Evolutionary conservation across 2,329 filamentous ascomycete genomes (phyloP).

Genomic region (Alternaria alternata): DNA sequence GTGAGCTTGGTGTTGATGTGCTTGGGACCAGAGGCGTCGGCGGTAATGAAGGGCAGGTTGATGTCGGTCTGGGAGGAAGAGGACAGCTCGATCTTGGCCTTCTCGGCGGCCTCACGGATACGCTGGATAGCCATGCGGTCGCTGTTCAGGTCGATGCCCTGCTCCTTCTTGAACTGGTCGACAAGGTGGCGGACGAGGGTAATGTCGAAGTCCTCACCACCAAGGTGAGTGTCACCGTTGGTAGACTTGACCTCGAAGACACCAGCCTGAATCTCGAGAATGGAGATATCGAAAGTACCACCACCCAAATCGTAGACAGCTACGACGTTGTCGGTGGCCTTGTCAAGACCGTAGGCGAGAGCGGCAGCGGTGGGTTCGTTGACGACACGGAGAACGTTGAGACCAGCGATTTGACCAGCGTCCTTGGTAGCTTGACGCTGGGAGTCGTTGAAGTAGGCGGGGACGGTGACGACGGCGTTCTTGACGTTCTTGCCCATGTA

Average conservation of each 20-base stretch:
- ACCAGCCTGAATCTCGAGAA: slow-evolving; percentile 96
- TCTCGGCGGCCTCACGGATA: slow-evolving; percentile 98
- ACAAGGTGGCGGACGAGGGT: slow-evolving; percentile 92
- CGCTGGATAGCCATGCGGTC: slow-evolving; percentile 99
- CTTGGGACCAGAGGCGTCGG: slow-evolving; percentile 93
- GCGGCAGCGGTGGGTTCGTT: slow-evolving; percentile 98
- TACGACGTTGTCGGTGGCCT: slow-evolving; percentile 87
- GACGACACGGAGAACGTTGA: slow-evolving; percentile 96
- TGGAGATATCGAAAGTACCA: slow-evolving; percentile 99
- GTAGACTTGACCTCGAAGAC: slow-evolving; percentile 99
- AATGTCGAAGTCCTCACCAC: slow-evolving; percentile 98
- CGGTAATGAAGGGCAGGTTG: slow-evolving; percentile 98
- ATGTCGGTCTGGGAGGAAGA: slow-evolving; percentile 96
- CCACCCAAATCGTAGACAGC: slow-evolving; percentile 98
- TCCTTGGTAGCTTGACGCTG: slow-evolving; percentile 99
- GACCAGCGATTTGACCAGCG: slow-evolving; percentile 92
- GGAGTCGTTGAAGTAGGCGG: slow-evolving; percentile 98
- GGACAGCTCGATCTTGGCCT: slow-evolving; percentile 98
- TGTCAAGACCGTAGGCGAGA: slow-evolving; percentile 94
- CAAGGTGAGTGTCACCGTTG: slow-evolving; percentile 97
- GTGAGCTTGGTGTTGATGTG: slow-evolving; percentile 98
- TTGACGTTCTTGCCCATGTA: slow-evolving; percentile 90
- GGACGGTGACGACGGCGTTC: slow-evolving; percentile 96
- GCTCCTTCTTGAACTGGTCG: slow-evolving; percentile 95
- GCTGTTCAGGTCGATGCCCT: slow-evolving; percentile 84